Base-by-base conservation (phyloP, 2,329 filamentous ascomycete species). In the Davidsoniella eucalypti region DNA sequence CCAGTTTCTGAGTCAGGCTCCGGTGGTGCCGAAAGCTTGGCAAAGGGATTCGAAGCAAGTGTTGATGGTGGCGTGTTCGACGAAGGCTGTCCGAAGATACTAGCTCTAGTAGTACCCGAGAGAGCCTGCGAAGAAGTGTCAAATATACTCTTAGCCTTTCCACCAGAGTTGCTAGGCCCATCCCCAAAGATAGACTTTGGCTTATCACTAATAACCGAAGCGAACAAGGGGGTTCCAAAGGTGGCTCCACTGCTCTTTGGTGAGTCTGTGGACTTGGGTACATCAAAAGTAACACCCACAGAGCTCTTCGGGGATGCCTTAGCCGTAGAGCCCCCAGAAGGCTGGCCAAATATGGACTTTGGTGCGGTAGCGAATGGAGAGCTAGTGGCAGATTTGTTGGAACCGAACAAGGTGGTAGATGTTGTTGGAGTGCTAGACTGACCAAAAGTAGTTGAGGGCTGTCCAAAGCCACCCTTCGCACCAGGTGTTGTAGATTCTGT, bases 61-160 rank as follows among this genome's bases (percentile, higher is more conserved):
- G 18, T 40, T 10, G 49, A 39, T 36, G 36, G 29, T n/a, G 44
- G 33, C 3, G 39, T 45, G 44, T 23, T 50, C 4, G 46, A 46
- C n/a, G 50, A 44, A 17, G 50, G 59, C 57, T 29, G 57, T 59
- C 23, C 52, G 21, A 53, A 53, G 16, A 53, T 53, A 23, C 48
- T 53, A 10, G 46, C 36, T 44, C 48, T 47, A 40, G 21, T 50
- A 36, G 48, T 44, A 44, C 38, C 44, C 33, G 36, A 41, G 47
- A 38, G 14, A 10, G 21, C 21, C 43, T 47, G 21, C 12, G 26
- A 38, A 12, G 44, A 29, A 29, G 44, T 29, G 25, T 45, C 44
- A 44, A 52, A 52, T 9, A 52, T 52, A 33, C 29, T 44, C 50
- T 52, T 47, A 21, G 44, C 44, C 42, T 49, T 48, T 43, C 41